Evolutionary conservation across 2,329 filamentous ascomycete genomes (phyloP).

Genomic region (Aspergillus cejpii): DNA sequence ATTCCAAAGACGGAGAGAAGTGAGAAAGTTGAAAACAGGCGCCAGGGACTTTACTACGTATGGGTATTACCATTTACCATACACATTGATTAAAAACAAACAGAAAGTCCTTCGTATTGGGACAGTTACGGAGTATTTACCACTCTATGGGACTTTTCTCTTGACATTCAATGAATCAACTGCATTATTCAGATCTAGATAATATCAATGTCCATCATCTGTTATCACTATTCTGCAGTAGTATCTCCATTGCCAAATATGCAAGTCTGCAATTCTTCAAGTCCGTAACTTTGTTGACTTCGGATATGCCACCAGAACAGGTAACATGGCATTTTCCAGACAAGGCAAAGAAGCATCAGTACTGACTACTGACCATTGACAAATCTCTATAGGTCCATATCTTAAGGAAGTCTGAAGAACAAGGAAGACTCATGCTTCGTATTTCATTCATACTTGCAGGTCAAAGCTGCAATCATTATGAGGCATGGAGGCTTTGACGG

Average conservation of each 20-base stretch:
- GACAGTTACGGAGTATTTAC: too few relatives aligned
- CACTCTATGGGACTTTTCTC: too few relatives aligned
- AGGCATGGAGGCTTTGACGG: too few relatives aligned
- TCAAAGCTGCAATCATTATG: too few relatives aligned
- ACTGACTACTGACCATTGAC: background rate
- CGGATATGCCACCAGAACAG: background rate
- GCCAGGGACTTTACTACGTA: constrained; percentile 16
- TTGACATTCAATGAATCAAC: too few relatives aligned
- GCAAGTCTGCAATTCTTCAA: background rate
- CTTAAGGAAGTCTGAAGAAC: too few relatives aligned
- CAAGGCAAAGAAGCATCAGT: background rate
- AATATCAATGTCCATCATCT: background rate
- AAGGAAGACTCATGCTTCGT: too few relatives aligned
- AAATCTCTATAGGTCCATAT: background rate
- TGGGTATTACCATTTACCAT: background rate
- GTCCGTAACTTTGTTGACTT: background rate
- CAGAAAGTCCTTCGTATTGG: background rate
- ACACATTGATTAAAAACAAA: background rate
- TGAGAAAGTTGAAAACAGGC: constrained; percentile 18
- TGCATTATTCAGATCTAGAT: background rate
- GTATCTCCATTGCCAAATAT: background rate
- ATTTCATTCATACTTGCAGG: too few relatives aligned
- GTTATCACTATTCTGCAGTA: background rate
- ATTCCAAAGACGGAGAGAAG: too few relatives aligned
- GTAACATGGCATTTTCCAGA: background rate